phyloP scores from a whole-genome alignment of 306 rosid species.

The Dalbergia cochinchinensis region DNA sequence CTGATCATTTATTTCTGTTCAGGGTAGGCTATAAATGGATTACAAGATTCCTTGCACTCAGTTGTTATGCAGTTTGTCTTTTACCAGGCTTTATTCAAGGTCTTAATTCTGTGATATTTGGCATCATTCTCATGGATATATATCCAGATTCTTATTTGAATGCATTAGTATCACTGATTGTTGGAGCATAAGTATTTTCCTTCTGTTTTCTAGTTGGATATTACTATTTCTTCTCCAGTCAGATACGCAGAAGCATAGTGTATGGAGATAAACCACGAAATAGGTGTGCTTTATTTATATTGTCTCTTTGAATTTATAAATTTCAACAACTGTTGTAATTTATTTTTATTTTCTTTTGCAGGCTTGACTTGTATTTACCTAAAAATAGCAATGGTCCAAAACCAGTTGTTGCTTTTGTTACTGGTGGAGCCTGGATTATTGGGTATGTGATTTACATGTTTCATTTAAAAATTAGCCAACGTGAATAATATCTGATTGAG shows the following conservation, averaged over 20 bases:
- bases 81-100: conserved; percentile 92
- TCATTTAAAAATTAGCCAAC: background rate
- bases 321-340: conserved; percentile 30
- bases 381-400: conserved; percentile 66
- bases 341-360: conserved; percentile 51
- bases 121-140: conserved; percentile 23
- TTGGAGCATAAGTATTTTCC: conserved; percentile 44
- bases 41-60: conserved; percentile 73
- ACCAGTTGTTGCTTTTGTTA: conserved; percentile 90
- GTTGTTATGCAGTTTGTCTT: conserved; percentile 73
- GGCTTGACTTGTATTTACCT: conserved; percentile 92
- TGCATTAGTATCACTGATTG: conserved; percentile 4
- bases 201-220: conserved; percentile 77
- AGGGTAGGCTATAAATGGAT: conserved; percentile 97
- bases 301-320: conserved; percentile 7
- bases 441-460: conserved; percentile 69
- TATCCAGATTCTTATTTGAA: conserved; percentile 26
- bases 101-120: conserved; percentile 44
- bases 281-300: conserved; percentile 57
- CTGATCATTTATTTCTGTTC: conserved; percentile 67
- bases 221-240: conserved; percentile 77
- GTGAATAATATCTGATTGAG: conserved; percentile 15
- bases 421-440: conserved; percentile 98
- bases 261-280: conserved; percentile 94
- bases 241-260: conserved; percentile 78